These are phyloP conservation scores for Penicillium sp. DNA, from an alignment of 2,329 filamentous ascomycete species.

Conservation along the genomic window DNA sequence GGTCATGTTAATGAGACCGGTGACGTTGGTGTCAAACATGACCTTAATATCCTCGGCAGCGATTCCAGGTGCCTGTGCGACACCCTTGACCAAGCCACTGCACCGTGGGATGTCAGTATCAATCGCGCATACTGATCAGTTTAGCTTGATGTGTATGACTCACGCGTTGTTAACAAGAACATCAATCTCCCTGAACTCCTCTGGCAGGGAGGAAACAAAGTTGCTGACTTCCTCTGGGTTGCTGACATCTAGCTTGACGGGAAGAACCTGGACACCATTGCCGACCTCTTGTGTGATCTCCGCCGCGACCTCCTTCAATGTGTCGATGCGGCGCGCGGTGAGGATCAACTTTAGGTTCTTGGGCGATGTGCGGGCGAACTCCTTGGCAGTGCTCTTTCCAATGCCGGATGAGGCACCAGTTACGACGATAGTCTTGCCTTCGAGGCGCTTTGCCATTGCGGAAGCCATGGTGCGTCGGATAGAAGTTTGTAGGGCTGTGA, in stretches of 20 bases:
- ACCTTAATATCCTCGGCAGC: constrained; percentile 74
- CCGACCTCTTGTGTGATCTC: constrained; percentile 77
- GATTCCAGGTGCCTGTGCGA: constrained; percentile 83
- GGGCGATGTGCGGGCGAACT: constrained; percentile 85
- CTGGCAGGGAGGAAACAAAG: constrained; percentile 73
- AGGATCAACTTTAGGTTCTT: constrained; percentile 78
- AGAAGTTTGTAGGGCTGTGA: constrained; percentile 22
- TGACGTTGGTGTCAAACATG: constrained; percentile 94
- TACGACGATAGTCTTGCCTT: constrained; percentile 88
- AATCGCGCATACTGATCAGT: not conserved
- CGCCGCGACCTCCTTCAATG: constrained; percentile 70
- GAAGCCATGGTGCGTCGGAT: constrained; percentile 59
- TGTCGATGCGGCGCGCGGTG: constrained; percentile 82
- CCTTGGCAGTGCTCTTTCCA: constrained; percentile 70
- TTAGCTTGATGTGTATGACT: constrained; percentile 69
- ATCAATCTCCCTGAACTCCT: constrained; percentile 81
- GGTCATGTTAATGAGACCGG: constrained; percentile 93
- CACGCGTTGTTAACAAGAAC: constrained; percentile 96
- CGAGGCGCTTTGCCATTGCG: constrained; percentile 76
- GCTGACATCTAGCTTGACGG: constrained; percentile 84
- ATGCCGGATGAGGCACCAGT: constrained; percentile 95
- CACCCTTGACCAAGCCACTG: constrained; percentile 84
- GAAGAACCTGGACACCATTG: constrained; percentile 75
- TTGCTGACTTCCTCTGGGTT: constrained; percentile 69
- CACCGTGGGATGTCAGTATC: constrained; percentile 9